Conservation (phyloP, 495 filamentous ascomycete species). For the Talaromyces adpressus region DNA sequence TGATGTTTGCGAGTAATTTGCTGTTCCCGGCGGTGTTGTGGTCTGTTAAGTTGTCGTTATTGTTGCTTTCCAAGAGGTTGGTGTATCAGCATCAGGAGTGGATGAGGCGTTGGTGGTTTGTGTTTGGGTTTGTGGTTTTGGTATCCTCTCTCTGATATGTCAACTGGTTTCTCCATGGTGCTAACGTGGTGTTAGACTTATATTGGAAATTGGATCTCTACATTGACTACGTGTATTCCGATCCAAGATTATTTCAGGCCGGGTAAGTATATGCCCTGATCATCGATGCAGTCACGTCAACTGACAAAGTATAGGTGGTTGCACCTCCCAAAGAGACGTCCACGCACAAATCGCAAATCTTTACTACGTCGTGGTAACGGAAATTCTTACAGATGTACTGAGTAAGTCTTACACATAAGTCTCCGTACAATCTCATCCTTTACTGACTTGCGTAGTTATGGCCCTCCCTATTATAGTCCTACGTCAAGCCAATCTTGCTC, state of each 20-base stretch:
- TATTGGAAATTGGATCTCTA: slow-evolving; percentile 25
- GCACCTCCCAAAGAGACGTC: slow-evolving; percentile 22
- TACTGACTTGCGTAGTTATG: slow-evolving; percentile 4
- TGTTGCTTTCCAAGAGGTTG: slow-evolving; percentile 34
- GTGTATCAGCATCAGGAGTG: slow-evolving; percentile 21
- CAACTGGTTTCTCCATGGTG: background rate
- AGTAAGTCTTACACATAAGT: background rate
- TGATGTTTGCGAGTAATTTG: slow-evolving; percentile 34
- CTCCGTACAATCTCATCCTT: background rate
- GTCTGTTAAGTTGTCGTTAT: slow-evolving; percentile 38
- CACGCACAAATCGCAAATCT: slow-evolving; percentile 27
- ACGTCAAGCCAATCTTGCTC: background rate
- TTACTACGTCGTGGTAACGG: slow-evolving; percentile 32
- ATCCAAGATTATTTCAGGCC: slow-evolving; percentile 32
- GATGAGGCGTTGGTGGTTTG: slow-evolving; percentile 28
- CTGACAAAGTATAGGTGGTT: slow-evolving; percentile 18
- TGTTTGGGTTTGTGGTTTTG: slow-evolving; percentile 25
- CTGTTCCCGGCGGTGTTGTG: slow-evolving; percentile 38
- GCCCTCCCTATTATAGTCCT: slow-evolving; percentile 1
- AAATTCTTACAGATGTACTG: slow-evolving; percentile 36
- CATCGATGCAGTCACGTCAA: background rate
- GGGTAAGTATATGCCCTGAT: slow-evolving; percentile 12
- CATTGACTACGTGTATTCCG: slow-evolving; percentile 26
- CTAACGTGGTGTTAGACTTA: slow-evolving; percentile 14
- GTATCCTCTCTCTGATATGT: slow-evolving; percentile 9